Evolutionary conservation across 2,329 filamentous ascomycete genomes (phyloP), one percentile per base, ranked within the genome.

Genomic region (Microthyrium microscopicum): DNA sequence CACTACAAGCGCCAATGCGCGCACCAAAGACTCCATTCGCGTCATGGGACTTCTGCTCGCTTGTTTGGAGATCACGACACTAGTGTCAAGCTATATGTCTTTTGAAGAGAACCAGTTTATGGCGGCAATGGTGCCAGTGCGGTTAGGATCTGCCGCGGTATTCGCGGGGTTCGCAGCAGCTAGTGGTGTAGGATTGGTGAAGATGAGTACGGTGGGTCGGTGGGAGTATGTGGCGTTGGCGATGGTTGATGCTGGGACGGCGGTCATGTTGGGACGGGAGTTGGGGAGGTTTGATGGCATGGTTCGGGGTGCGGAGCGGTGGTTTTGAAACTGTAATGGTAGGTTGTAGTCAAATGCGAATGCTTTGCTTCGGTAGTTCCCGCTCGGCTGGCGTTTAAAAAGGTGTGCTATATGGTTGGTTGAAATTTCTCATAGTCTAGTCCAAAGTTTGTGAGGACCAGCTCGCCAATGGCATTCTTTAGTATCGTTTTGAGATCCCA

Each of bases 51-150:
- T 35, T 12, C 7, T 19, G 3, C 19, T 26, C 8, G 26, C 31
- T 8, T 24, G 25, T 12, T 18, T 35, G 9, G 16, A 29, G 24
- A 7, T 20, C 7, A 20, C 17, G 4, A 20, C 11, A 15, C 33
- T 35, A 4, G 5, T 28, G 16, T 13, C 24, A 5, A 21, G 25
- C 16, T 35, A 29, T 19, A 35, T 35, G 24, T 18, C 33, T 13
- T 11, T 29, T n/a, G 33, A 29, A 26, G 25, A 35, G 26, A 35
- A 33, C 16, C 33, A 35, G 3, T 19, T 35, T 7, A 26, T 35
- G 18, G 17, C 11, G 17, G 33, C 24, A 7, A 35, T 24, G 18
- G 15, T 29, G 18, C 25, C 26, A 11, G 12, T 35, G 16, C 13
- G 18, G 20, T 13, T 30, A 8, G 26, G 18, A 20, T 20, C 30